These are phyloP conservation scores for Beauveria varroae DNA, from an alignment of 2,329 filamentous ascomycete genomes.

Conservation along the genomic window DNA sequence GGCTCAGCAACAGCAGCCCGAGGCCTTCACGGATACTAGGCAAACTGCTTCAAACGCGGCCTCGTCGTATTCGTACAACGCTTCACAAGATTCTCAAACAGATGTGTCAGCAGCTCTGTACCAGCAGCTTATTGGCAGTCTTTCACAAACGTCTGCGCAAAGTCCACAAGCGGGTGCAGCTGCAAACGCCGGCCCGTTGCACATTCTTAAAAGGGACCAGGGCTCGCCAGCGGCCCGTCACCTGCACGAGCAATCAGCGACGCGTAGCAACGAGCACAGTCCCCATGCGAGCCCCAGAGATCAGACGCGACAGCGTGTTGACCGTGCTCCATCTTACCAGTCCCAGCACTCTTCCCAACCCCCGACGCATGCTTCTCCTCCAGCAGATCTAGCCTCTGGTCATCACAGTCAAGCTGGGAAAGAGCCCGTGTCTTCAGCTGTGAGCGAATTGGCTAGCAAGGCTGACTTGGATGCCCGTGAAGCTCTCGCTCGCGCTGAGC, in stretches of 20 bases:
- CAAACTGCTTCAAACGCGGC: not conserved
- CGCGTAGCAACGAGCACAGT: conserved; percentile 33
- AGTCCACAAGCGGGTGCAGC: conserved; percentile 19
- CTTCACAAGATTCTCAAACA: conserved; percentile 32
- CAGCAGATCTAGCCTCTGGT: conserved; percentile 21
- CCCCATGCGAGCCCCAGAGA: conserved; percentile 36
- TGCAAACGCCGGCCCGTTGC: conserved; percentile 29
- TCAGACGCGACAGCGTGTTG: conserved; percentile 30
- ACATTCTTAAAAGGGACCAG: conserved; percentile 45
- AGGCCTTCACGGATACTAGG: not conserved
- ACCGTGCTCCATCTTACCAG: conserved; percentile 25
- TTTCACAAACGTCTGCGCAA: conserved; percentile 23
- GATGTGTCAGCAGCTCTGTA: conserved; percentile 27
- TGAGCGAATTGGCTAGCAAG: conserved; percentile 54
- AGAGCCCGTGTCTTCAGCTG: conserved; percentile 64
- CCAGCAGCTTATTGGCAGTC: conserved; percentile 30
- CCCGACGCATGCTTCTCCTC: conserved; percentile 21
- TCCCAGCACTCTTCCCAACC: conserved; percentile 20
- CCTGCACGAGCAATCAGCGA: conserved; percentile 31
- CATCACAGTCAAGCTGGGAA: conserved; percentile 26
- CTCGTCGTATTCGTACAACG: conserved; percentile 12
- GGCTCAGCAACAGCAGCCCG: conserved; percentile 15
- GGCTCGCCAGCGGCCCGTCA: conserved; percentile 31
- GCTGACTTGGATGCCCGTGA: conserved; percentile 52
- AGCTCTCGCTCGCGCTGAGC: conserved; percentile 51